These are phyloP conservation scores for Daedaleopsis nitida DNA, from an alignment of 768 basidiomycete species.

Conservation along the genomic window DNA sequence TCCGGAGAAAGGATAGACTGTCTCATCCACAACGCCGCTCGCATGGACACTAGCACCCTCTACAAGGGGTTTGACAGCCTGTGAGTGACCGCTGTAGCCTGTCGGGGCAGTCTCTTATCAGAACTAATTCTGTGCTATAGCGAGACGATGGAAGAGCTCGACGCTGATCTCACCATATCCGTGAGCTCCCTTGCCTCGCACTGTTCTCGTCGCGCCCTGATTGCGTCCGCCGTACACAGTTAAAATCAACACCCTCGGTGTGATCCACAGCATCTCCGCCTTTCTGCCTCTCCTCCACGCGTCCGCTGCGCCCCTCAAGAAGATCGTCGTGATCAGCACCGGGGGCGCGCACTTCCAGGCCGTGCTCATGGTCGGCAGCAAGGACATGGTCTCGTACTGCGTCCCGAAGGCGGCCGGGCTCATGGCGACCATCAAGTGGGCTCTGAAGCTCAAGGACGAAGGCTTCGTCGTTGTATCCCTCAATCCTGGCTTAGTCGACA, in stretches of 20 bases:
- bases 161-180: constrained; percentile 7
- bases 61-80: constrained; percentile 22
- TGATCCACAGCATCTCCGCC: constrained; percentile 5
- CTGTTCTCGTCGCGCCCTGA: background rate
- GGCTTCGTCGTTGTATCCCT: constrained; percentile 37
- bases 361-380: constrained; percentile 15
- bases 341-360: constrained; percentile 33
- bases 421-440: constrained; percentile 42
- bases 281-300: constrained; percentile 32
- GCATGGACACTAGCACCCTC: constrained; percentile 12
- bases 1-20: constrained; percentile 35
- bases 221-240: constrained; percentile 20
- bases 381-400: constrained; percentile 31
- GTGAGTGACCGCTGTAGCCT: constrained; percentile 2
- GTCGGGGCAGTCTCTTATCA: background rate
- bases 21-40: constrained; percentile 39
- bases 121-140: background rate
- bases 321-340: constrained; percentile 36
- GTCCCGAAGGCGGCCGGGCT: constrained; percentile 41
- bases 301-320: constrained; percentile 36
- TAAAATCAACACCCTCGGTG: constrained; percentile 39
- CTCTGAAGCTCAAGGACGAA: constrained; percentile 31
- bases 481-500: constrained; percentile 39
- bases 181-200: background rate
- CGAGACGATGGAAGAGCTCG: constrained; percentile 10